phyloP scores from a whole-genome alignment of 768 basidiomycete species.

The Termitomyces sp. region DNA sequence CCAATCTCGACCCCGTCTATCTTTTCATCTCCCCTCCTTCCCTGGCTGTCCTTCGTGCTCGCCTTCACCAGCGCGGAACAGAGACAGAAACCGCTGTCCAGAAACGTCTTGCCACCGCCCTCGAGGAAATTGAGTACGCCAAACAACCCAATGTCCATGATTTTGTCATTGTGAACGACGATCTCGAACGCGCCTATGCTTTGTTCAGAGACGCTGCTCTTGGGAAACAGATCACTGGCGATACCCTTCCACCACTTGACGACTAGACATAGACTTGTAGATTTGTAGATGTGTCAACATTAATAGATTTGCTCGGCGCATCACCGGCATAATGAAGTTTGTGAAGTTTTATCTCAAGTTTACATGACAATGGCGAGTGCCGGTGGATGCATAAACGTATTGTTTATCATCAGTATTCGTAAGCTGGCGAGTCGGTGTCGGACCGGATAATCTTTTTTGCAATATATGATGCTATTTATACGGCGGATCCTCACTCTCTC shows the following conservation, averaged over 20 bases:
- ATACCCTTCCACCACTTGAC: slow-evolving; percentile 63
- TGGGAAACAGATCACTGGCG: slow-evolving; percentile 58
- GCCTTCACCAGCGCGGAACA: slow-evolving; percentile 79
- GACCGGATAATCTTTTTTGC: too few relatives aligned
- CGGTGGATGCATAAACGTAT: too few relatives aligned
- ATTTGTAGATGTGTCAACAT: not conserved
- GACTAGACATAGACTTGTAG: slow-evolving; percentile 21
- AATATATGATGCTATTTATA: not conserved
- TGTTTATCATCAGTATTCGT: too few relatives aligned
- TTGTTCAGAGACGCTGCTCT: slow-evolving; percentile 75
- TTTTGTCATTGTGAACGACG: slow-evolving; percentile 86
- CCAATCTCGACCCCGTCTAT: slow-evolving; percentile 78
- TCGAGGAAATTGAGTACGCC: slow-evolving; percentile 82
- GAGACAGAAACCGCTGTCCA: slow-evolving; percentile 71
- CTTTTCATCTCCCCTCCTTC: slow-evolving; percentile 92
- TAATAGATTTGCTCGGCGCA: not conserved
- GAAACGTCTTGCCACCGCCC: slow-evolving; percentile 73
- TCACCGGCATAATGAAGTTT: too few relatives aligned
- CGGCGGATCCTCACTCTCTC: not conserved
- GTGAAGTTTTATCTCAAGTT: too few relatives aligned
- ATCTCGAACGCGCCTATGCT: slow-evolving; percentile 77
- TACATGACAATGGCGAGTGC: too few relatives aligned
- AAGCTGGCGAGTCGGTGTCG: too few relatives aligned
- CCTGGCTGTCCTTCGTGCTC: slow-evolving; percentile 59
- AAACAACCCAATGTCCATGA: slow-evolving; percentile 73